Evolutionary conservation across 768 basidiomycete genomes (phyloP).

Genomic region (Peribolospora baueri): DNA sequence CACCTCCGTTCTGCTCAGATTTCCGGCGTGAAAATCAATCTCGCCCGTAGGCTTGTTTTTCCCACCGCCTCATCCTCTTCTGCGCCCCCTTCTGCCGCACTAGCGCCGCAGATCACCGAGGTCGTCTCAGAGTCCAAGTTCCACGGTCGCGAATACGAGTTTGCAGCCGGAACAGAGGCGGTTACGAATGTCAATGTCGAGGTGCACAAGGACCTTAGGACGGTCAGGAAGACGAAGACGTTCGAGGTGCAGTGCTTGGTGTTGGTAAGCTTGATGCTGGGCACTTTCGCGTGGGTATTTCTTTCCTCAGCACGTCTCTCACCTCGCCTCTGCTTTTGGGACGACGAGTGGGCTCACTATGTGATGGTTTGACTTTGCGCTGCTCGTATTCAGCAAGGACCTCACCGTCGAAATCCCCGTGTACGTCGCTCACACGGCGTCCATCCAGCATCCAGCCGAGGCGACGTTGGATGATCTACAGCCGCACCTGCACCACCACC

Average conservation of each 20-base stretch:
- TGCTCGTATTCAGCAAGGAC: conserved; percentile 3
- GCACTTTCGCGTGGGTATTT: conserved; percentile 5
- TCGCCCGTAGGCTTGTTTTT: too few relatives aligned
- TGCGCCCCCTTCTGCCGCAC: neutral
- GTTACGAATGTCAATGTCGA: conserved; percentile 1
- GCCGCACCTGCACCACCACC: neutral
- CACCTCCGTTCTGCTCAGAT: too few relatives aligned
- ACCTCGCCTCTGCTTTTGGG: too few relatives aligned
- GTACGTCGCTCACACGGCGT: conserved; percentile 11
- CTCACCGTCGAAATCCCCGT: conserved; percentile 12
- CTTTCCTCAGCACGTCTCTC: neutral
- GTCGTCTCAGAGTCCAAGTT: conserved; percentile 2
- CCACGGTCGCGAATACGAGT: conserved; percentile 9
- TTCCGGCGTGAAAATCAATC: too few relatives aligned
- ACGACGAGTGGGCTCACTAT: too few relatives aligned
- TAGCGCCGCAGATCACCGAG: conserved; percentile 6
- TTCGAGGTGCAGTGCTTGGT: conserved; percentile 12
- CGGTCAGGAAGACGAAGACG: conserved; percentile 4
- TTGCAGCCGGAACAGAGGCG: conserved; percentile 4
- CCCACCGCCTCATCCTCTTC: neutral
- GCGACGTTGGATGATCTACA: neutral
- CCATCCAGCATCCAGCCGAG: neutral
- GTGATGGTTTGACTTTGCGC: too few relatives aligned
- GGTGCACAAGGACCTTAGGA: conserved; percentile 6
- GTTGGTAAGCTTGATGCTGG: conserved; percentile 8